Evolutionary conservation across 2,329 filamentous ascomycete species (phyloP), one percentile per base, ranked within the genome.

Genomic region (Monilinia vaccinii-corymbosi): DNA sequence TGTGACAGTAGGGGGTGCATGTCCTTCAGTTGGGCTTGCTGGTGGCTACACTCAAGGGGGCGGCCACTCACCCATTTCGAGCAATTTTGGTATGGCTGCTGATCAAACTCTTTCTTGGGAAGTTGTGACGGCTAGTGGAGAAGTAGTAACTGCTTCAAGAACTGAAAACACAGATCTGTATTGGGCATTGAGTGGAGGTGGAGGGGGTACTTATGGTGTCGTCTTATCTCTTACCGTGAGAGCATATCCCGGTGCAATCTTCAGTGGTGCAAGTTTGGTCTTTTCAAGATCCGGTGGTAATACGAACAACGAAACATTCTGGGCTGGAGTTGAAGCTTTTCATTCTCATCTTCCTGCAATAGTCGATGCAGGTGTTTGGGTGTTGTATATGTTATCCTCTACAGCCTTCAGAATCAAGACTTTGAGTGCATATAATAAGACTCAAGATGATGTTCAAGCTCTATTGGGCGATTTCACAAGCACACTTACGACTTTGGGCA

Each of bases 41-140:
- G 84, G 84, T 18, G 84, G 84, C 1, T 87, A 80, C 65, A 78
- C 75, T 3, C 81, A 84, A 68, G 83, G 82, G 6, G 84, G 82
- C 16, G 84, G 85, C 0, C 82, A 85, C 66, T 78, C 76, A 0
- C 73, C 77, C 0, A 73, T 87, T 1, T 75, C 74, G 36, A 79
- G 78, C 1, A 73, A 69, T n/a, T 81, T 79, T 52, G 85, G 85
- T 7, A 74, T 88, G 0, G 80, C 72, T 14, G 82, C 82, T 0
- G 84, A 87, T 63, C 78, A 87, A 53, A 76, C 79, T 0, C 73
- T 87, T 2, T 75, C 79, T 62, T 81, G 75, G 57, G 76, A 83
- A 61, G 80, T 84, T 1, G 75, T 87, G n/a, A 80, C 78, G 9
- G 78, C 76, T 0, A 67, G 69, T 18, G 81, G 83, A 2, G 61